Evolutionary conservation across 2,329 filamentous ascomycete genomes (phyloP), one percentile per base, ranked within the genome.

Genomic region (Calycina herbarum): DNA sequence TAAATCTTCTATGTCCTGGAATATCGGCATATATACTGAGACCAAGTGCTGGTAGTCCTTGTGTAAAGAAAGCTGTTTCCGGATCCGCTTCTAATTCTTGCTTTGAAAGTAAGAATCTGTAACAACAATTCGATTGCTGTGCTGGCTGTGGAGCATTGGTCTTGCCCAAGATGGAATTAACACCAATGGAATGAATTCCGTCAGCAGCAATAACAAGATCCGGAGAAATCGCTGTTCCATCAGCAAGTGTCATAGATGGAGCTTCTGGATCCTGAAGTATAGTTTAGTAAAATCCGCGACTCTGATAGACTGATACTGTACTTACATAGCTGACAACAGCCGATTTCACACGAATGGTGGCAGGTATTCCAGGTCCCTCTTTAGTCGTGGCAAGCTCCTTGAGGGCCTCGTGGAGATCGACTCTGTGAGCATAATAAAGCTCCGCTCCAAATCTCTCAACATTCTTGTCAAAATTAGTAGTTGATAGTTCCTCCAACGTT

Each of bases 351-450:
- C 70, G 67, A 15, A 73, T 67, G 13, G 71, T 70, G 20, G 69
- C 63, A 13, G 76, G 72, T 61, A 67, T 68, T 8, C 73, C 68
- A 11, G 69, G 68, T 5, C 71, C 68, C 15, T 73, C 59, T 29
- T 71, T 38, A n/a, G 58, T 48, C 11, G 73, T 71, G 0, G 78
- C 78, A 27, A 76, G 70, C 24, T 73, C 33, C 59, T 77, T 76
- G 2, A 80, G 68, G 24, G 75, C 69, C 31, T 75, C 76, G 66
- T 81, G 79, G 56, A 82, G 69, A 65, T 81, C 79, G 29, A 80
- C 76, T n/a, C 79, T 75, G 66, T 81, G 79, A 11, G 77, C 68
- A 62, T 66, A 69, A 42, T 65, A 72, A 20, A 69, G 51, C 2
- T 65, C 61, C 24, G 64, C 65, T 1, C 70, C 69, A 61, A 40